Evolutionary conservation across 495 filamentous ascomycete genomes (phyloP).

Genomic region (Lentithecium fluviatile): DNA sequence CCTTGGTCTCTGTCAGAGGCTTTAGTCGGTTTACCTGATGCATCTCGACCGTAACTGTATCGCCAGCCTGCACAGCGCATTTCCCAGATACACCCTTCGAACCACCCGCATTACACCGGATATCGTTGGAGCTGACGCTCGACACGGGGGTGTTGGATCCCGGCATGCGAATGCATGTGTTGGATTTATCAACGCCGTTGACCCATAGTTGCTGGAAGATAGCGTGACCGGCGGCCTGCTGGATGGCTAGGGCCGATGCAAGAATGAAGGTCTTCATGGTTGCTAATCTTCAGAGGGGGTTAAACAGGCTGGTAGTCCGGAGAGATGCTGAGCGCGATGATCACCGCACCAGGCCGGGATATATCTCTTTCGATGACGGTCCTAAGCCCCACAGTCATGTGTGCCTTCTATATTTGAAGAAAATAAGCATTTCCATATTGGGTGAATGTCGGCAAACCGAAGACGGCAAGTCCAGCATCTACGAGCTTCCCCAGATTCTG

Average conservation of each 20-base stretch:
- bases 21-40: constrained; percentile 12
- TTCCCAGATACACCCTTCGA: constrained; percentile 15
- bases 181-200: constrained; percentile 22
- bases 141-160: constrained; percentile 43
- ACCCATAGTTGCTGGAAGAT: constrained; percentile 32
- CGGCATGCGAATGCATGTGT: constrained; percentile 26
- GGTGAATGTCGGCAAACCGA: background rate
- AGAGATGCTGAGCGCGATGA: background rate
- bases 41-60: constrained; percentile 28
- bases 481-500: background rate
- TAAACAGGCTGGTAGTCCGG: background rate
- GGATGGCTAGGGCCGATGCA: constrained; percentile 18
- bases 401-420: background rate
- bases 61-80: constrained; percentile 22
- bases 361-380: background rate
- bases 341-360: background rate
- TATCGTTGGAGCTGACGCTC: constrained; percentile 44
- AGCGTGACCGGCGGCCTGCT: constrained; percentile 20
- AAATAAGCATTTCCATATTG: background rate
- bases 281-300: background rate
- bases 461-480: background rate
- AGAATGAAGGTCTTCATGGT: constrained; percentile 23
- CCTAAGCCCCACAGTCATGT: background rate
- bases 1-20: background rate
- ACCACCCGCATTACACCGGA: constrained; percentile 44